Conservation (phyloP, 441 rosid genomes). For the Adansonia rubrostipa region DNA sequence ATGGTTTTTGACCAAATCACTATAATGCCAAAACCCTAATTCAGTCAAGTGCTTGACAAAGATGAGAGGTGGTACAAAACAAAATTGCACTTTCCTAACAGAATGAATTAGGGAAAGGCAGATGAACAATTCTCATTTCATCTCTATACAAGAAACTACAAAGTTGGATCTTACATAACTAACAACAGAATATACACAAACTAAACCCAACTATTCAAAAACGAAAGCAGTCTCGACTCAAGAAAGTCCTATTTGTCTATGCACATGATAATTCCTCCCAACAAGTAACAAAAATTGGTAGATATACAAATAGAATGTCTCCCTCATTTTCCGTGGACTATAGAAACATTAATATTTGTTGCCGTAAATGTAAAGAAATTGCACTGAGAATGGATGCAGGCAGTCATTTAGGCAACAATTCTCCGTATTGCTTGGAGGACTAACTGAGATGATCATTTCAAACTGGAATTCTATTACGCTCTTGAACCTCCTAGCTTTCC, state of each 20-base stretch:
- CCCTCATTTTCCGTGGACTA: neutral
- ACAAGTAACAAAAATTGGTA: slow-evolving; percentile 36
- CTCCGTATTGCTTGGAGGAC: slow-evolving; percentile 19
- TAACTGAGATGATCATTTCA: slow-evolving; percentile 11
- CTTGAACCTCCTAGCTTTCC: slow-evolving; percentile 48
- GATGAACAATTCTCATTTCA: slow-evolving; percentile 40
- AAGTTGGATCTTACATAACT: slow-evolving; percentile 31
- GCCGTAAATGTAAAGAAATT: slow-evolving; percentile 13
- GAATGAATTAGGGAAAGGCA: slow-evolving; percentile 4
- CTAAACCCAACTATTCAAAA: slow-evolving; percentile 26
- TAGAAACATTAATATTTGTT: slow-evolving; percentile 19
- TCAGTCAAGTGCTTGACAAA: neutral
- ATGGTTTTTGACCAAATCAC: too few relatives aligned
- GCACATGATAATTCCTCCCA: slow-evolving; percentile 36
- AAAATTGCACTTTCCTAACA: neutral
- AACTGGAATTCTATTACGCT: slow-evolving; percentile 20
- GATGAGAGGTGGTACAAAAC: neutral
- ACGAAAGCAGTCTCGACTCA: slow-evolving; percentile 13
- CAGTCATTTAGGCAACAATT: slow-evolving; percentile 18
- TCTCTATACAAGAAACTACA: slow-evolving; percentile 23
- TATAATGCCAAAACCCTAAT: too few relatives aligned
- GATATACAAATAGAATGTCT: slow-evolving; percentile 34
- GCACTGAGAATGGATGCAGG: slow-evolving; percentile 25
- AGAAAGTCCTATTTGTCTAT: slow-evolving; percentile 35
- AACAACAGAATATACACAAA: slow-evolving; percentile 37